A percentile compares a stretch with the other conserved stretches of the same genome.
These are phyloP conservation scores for Abrus precatorius DNA, from an alignment of 306 rosid genomes.

Conservation along the genomic window DNA sequence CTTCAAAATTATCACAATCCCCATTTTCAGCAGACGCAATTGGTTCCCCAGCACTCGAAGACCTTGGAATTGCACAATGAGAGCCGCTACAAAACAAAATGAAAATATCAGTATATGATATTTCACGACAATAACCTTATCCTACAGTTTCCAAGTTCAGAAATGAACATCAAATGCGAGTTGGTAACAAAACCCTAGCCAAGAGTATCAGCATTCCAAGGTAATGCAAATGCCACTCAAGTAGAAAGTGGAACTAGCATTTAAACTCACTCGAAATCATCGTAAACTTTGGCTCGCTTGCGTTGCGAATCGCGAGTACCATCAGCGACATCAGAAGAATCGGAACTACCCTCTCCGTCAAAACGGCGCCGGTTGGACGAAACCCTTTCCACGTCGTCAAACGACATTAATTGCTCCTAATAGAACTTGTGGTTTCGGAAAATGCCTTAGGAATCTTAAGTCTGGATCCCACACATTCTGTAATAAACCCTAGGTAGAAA, in stretches of 20 bases:
- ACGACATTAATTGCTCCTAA: constrained; percentile 49
- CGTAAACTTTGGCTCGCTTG: constrained; percentile 75
- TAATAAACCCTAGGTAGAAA: not conserved
- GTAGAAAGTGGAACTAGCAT: not conserved
- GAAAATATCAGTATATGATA: constrained; percentile 30
- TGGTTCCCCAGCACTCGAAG: constrained; percentile 61
- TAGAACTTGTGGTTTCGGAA: constrained; percentile 30
- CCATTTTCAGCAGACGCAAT: constrained; percentile 50
- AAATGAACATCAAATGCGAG: constrained; percentile 15
- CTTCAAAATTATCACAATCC: constrained; percentile 48
- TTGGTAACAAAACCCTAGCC: constrained; percentile 2
- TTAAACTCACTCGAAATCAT: constrained; percentile 65
- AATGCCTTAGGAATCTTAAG: constrained; percentile 58
- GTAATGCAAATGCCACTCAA: not conserved
- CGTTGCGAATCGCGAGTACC: constrained; percentile 62
- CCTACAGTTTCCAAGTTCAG: constrained; percentile 40
- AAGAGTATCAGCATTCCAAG: not conserved
- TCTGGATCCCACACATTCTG: constrained; percentile 69
- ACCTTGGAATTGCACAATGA: constrained; percentile 45
- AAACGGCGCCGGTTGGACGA: constrained; percentile 46
- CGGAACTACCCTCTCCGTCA: constrained; percentile 70
- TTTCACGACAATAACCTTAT: not conserved
- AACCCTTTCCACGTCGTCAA: constrained; percentile 56
- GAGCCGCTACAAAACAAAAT: constrained; percentile 56
- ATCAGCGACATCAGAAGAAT: constrained; percentile 38